Base-by-base conservation (phyloP, 2,329 filamentous ascomycete genomes). In the Colletotrichum tanaceti region DNA sequence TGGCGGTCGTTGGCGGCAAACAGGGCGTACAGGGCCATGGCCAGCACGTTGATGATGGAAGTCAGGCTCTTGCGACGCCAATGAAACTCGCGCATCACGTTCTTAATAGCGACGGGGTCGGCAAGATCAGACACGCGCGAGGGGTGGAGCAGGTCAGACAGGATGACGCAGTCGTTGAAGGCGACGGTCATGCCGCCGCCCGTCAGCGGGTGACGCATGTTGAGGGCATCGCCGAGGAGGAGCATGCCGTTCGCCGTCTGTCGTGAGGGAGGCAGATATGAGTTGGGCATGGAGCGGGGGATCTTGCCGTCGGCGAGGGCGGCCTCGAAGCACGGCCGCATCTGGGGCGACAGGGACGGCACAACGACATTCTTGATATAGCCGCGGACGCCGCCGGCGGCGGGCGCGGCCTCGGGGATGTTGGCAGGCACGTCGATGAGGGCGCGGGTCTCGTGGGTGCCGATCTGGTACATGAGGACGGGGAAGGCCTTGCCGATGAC, bases 141-240 rank as follows among this genome's bases (percentile, higher is more conserved):
- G 0, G 93, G 94, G 44, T 88, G 84, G 1, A 99, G 87, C 24
- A 98, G 83, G 10, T 91, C 86, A 0, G 91, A 84, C 32, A 99
- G 86, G 1, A 97, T 80, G 13, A 96, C 86, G 1, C 93, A 94
- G 76, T 99, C 96, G 81, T 95, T 97, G 79, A 99, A 92, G 1
- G 93, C 96, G 1, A 98, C 96, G 0, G 95, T 98, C 96, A 99
- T 99, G 74, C 96, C 96, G 72, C 96, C 96, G 61, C 96, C 96
- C 0, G 96, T 99, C 14, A 99, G 86, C 1, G 96, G 96, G 81
- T 99, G 96, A n/a, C 96, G 92, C 96, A 99, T 99, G 83, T 99
- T 99, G 86, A 97, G 91, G 16, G 96, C 95, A 78, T 99, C 96
- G 68, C 96, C 96, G 10, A 98, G 86, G 43, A 99, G 84, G 57